phyloP scores from a whole-genome alignment of 768 basidiomycete species.

The Podaxis sp. region DNA sequence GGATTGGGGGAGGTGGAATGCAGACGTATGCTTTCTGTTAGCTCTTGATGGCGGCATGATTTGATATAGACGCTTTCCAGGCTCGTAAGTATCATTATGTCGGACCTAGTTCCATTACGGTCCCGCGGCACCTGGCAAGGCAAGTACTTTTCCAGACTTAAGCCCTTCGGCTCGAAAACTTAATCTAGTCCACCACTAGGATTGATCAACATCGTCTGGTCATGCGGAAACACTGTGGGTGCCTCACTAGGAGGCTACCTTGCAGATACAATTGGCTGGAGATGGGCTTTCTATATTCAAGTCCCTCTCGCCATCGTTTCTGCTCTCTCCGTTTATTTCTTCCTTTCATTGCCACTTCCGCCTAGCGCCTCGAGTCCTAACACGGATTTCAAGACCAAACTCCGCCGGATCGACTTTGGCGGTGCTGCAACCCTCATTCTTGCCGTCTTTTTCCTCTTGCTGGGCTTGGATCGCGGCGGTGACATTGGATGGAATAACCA shows the following conservation, averaged over 20 bases:
- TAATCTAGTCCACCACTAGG: constrained; percentile 29
- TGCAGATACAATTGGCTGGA: constrained; percentile 65
- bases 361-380: constrained; percentile 24
- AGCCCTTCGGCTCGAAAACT: background rate
- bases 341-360: constrained; percentile 52
- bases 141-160: constrained; percentile 16
- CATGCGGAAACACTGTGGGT: constrained; percentile 55
- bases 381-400: constrained; percentile 44
- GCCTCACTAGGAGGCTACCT: constrained; percentile 66
- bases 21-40: constrained; percentile 45
- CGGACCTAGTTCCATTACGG: constrained; percentile 62
- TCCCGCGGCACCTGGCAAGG: constrained; percentile 74
- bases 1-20: constrained; percentile 65
- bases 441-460: constrained; percentile 56
- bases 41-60: background rate
- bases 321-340: constrained; percentile 49
- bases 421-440: constrained; percentile 57
- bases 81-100: constrained; percentile 63
- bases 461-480: constrained; percentile 56
- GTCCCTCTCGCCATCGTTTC: constrained; percentile 57
- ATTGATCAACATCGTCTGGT: constrained; percentile 59
- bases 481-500: constrained; percentile 47
- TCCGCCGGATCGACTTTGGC: constrained; percentile 62
- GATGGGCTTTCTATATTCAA: constrained; percentile 67
- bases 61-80: constrained; percentile 27